Conservation (phyloP, 768 basidiomycete genomes). For the Boletellus ananas region DNA sequence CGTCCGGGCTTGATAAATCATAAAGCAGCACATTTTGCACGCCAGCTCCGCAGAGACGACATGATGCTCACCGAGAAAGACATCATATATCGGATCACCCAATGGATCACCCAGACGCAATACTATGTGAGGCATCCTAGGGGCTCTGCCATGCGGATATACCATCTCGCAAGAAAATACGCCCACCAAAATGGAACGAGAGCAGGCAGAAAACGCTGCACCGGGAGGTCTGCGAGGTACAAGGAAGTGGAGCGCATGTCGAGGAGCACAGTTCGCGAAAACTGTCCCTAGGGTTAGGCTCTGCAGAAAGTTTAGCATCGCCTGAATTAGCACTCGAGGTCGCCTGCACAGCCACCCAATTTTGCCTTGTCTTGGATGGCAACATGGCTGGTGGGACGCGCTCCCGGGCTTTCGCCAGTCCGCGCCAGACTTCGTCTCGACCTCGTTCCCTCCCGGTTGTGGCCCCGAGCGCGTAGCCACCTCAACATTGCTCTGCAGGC, state of each 20-base stretch:
- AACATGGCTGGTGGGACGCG: slow-evolving; percentile 19
- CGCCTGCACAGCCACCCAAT: background rate
- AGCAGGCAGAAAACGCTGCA: slow-evolving; percentile 19
- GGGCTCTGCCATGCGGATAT: slow-evolving; percentile 19
- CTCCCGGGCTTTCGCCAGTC: slow-evolving; percentile 8
- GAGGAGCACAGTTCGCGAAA: too few species aligned
- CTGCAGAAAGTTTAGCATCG: too few species aligned
- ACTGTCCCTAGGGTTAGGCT: too few species aligned
- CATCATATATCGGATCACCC: slow-evolving; percentile 16
- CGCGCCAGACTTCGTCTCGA: slow-evolving; percentile 17
- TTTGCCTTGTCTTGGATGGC: slow-evolving; percentile 16
- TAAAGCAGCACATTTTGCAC: background rate
- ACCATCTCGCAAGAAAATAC: slow-evolving; percentile 18
- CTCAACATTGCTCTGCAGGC: slow-evolving; percentile 24
- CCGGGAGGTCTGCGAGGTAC: slow-evolving; percentile 6
- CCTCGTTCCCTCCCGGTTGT: slow-evolving; percentile 8
- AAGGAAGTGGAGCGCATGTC: slow-evolving; percentile 11
- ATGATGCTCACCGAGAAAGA: slow-evolving; percentile 16
- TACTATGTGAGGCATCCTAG: slow-evolving; percentile 24
- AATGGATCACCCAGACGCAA: slow-evolving; percentile 24
- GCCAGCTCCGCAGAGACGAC: background rate
- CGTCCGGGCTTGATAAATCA: slow-evolving; percentile 5
- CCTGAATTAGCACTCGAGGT: background rate
- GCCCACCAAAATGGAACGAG: slow-evolving; percentile 21
- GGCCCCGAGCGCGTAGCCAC: slow-evolving; percentile 19